Evolutionary conservation across 108 stramenopile genomes (phyloP).

Genomic region (Cyclotella atomus): DNA sequence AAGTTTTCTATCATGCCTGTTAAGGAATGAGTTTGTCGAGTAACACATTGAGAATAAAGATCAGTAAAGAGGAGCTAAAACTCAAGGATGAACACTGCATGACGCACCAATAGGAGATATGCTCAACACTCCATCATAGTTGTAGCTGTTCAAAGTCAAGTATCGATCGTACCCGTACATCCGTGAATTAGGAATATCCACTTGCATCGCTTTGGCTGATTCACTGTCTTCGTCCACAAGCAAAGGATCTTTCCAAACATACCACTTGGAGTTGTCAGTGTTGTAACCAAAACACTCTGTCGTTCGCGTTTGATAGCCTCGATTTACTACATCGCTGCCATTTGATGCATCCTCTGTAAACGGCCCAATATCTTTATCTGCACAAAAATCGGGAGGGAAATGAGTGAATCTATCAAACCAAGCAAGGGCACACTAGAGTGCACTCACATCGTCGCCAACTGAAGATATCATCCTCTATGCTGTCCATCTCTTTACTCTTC

Average conservation of each 20-base stretch:
- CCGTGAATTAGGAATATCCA: not conserved
- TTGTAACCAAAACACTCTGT: conserved; percentile 4
- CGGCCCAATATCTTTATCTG: not conserved
- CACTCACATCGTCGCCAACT: conserved; percentile 3
- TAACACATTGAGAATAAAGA: not conserved
- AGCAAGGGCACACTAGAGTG: too few relatives aligned
- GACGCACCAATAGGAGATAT: conserved; percentile 1
- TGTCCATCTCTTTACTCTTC: not conserved
- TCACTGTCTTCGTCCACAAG: not conserved
- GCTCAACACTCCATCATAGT: not conserved
- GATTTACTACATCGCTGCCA: not conserved
- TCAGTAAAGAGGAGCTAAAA: not conserved
- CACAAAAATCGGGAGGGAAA: too few relatives aligned
- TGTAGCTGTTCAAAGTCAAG: not conserved
- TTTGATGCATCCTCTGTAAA: too few relatives aligned
- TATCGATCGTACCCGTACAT: conserved; percentile 1
- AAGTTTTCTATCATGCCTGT: not conserved
- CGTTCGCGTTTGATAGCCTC: conserved; percentile 7
- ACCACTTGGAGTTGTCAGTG: not conserved
- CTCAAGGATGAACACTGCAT: not conserved
- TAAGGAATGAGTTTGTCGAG: not conserved
- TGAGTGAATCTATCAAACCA: too few relatives aligned
- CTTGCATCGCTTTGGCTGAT: not conserved
- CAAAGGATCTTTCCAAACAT: not conserved
- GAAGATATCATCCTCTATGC: not conserved